A percentile compares a stretch with the other conserved stretches of the same genome.
phyloP scores from a whole-genome alignment of 148 eudicot genomes.

The Talinum fruticosum region DNA sequence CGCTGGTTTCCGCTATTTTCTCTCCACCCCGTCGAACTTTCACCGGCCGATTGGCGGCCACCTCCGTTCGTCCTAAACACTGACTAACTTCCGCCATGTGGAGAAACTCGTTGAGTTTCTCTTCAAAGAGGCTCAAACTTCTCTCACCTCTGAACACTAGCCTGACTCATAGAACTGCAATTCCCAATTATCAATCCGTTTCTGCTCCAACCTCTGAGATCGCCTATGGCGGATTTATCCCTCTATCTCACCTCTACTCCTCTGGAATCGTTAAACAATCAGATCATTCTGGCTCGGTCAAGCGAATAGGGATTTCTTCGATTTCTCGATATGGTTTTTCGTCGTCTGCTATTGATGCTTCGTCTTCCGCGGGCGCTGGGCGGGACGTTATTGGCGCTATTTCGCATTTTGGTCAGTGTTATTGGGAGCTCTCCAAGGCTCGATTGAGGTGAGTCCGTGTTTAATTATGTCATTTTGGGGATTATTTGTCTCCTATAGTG shows the following conservation, averaged over 20 bases:
- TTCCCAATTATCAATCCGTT: conserved; percentile 6
- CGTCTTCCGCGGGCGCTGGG: conserved; percentile 3
- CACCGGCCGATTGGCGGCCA: background rate
- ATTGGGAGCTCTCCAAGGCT: conserved; percentile 92
- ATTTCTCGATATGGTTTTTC: conserved; percentile 22
- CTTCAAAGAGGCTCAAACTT: conserved; percentile 31
- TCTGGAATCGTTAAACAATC: conserved; percentile 33
- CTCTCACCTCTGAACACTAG: conserved; percentile 18
- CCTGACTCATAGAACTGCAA: conserved; percentile 17
- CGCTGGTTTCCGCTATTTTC: too few relatives aligned
- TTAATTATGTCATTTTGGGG: background rate
- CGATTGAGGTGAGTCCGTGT: conserved; percentile 50
- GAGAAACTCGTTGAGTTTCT: conserved; percentile 51
- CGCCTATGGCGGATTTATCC: conserved; percentile 16
- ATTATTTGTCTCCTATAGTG: background rate
- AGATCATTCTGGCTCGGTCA: conserved; percentile 22
- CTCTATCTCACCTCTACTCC: conserved; percentile 29
- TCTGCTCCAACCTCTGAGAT: background rate
- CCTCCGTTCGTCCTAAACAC: background rate
- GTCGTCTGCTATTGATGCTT: conserved; percentile 11
- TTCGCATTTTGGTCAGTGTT: conserved; percentile 67
- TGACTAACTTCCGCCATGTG: conserved; percentile 30
- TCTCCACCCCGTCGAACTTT: background rate
- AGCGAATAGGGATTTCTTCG: conserved; percentile 24
- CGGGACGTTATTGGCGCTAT: conserved; percentile 44